Base-by-base conservation (phyloP, 345 rosid species). In the Firmiana major region DNA sequence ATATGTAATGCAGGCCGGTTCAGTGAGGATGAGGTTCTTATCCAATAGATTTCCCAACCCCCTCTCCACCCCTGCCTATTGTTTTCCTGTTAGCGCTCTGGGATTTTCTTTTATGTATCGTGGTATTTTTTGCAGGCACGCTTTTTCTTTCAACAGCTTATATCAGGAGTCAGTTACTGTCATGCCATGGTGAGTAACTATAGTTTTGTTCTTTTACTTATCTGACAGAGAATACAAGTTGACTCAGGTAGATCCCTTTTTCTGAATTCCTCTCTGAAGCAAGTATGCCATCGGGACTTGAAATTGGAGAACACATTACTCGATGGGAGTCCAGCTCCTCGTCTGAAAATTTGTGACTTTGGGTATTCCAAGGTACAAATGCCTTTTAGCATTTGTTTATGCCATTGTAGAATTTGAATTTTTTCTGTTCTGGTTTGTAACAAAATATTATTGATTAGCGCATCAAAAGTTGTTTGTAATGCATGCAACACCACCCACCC, bases 301-400 rank as follows among this genome's bases (percentile, higher is more conserved):
- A 96, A 96, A 82, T 82, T 96, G 75, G 99, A 96, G 83, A 96
- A 96, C 81, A 93, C 98, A 12, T 82, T 96, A 83, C 73, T 96
- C 88, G 99, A 96, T 82, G 99, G 99, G 70, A 96, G 98, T 78
- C 92, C 94, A 0, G 94, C 97, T 36, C 99, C 98, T 68, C 97
- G 97, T 11, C 80, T 96, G 75, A 96, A 96, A 87, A 92, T 96
- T 63, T 96, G 99, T 58, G 99, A 96, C 84, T 96, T 96, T 40
- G 99, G 99, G 17, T 96, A 96, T 84, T 96, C 99, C 11, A 96
- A 95, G 99, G 99, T 96, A 84, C 40, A 28, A 63, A 24, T 15
- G 69, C 15, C 42, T 31, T 19, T 49, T 57, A 58, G 34, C 26
- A 78, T 58, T 51, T 69, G 38, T 65, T 62, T 45, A 53, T 70